Base-by-base conservation (phyloP, 441 rosid species). In the Bocquillonia castaneifolia region DNA sequence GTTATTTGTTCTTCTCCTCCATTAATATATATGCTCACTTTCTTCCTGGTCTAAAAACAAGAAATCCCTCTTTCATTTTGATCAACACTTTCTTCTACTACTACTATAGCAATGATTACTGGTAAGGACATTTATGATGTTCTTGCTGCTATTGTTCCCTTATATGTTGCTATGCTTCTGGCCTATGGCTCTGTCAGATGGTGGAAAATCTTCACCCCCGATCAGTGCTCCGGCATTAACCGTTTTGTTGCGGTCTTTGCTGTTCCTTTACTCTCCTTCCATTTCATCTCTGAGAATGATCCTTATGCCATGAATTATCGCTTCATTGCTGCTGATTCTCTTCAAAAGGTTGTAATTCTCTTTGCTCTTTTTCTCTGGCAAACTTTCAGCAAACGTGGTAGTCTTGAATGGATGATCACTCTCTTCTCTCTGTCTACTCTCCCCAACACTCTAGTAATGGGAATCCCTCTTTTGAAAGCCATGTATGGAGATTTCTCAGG, bases 201-300 rank as follows among this genome's bases (percentile, higher is more conserved):
- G 96, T 87, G 96, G 96, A 88, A 86, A 63, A 87, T 92, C 71
- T 88, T 92, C 81, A 83, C 93, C 2, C 90, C 96, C 1, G 89
- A 87, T 63, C 98, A 93, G 45, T 93, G 96, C 74, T 85, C 98
- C 3, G 98, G 98, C 10, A 93, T 93, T 71, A 93, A 90, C 80
- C 89, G 96, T 40, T 93, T 90, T 34, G 98, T 93, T 8, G 97
- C 98, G 1, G 85, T 87, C 9, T 93, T 93, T 37, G 96, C 93
- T 0, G 92, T 91, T 59, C 97, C 97, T 0, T 78, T 89, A 20
- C 88, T 89, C n/a, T 88, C 92, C 31, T 91, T 91, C 70, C 91
- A 88, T 76, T 89, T 91, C 87, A 91, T 91, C 58, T 88, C 97
- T 22, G 64, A 82, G 26, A 91, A 86, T 42, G 52, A 91, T 66